A percentile compares a stretch with the other conserved stretches of the same genome.
phyloP scores from a whole-genome alignment of 805 yeast genomes.

The Saturnispora diversa region DNA sequence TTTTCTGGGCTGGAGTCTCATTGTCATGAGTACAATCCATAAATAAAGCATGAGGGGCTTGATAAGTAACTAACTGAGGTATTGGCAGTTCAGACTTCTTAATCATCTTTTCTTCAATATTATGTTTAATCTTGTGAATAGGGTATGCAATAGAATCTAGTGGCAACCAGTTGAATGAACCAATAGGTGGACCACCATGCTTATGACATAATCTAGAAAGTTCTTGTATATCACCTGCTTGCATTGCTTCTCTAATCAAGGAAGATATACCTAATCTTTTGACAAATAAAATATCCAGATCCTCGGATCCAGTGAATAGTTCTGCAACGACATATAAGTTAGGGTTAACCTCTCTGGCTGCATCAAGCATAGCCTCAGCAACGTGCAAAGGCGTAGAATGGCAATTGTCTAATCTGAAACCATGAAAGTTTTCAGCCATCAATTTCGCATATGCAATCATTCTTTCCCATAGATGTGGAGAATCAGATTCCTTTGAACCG shows the following conservation, averaged over 20 bases:
- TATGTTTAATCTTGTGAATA: constrained; percentile 31
- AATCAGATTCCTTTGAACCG: constrained; percentile 69
- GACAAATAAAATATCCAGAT: constrained; percentile 80
- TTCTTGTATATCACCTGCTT: constrained; percentile 84
- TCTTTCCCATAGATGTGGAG: constrained; percentile 83
- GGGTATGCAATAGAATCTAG: constrained; percentile 68
- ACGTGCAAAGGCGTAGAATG: constrained; percentile 96
- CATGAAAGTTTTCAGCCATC: constrained; percentile 71
- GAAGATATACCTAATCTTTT: constrained; percentile 86
- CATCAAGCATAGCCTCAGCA: constrained; percentile 79
- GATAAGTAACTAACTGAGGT: constrained; percentile 55
- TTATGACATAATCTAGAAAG: constrained; percentile 78
- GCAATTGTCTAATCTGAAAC: constrained; percentile 90
- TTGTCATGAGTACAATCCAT: constrained; percentile 99
- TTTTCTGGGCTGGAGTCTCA: constrained; percentile 77
- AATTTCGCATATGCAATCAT: constrained; percentile 70
- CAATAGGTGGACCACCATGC: constrained; percentile 94
- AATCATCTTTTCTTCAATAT: constrained; percentile 23
- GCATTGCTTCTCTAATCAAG: constrained; percentile 94
- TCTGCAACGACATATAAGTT: constrained; percentile 91
- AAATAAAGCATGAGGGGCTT: constrained; percentile 86
- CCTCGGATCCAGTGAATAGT: constrained; percentile 86
- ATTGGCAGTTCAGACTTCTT: constrained; percentile 56
- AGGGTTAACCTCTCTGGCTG: constrained; percentile 79
- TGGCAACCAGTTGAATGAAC: constrained; percentile 77